phyloP scores from a whole-genome alignment of 139 green algal species.

The Coccomyxa sp. region DNA sequence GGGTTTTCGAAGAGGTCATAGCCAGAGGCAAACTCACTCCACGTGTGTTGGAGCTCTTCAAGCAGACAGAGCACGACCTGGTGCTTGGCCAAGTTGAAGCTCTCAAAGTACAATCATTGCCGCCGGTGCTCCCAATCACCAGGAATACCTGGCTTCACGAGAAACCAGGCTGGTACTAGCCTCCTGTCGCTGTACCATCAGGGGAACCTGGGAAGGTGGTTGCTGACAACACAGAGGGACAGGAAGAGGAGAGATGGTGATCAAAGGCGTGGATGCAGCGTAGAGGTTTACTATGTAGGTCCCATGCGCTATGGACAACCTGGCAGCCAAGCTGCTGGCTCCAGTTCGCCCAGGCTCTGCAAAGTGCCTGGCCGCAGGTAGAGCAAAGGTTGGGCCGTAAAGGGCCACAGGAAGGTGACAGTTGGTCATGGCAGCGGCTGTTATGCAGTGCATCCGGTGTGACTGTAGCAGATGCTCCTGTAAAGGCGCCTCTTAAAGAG shows the following conservation, averaged over 20 bases:
- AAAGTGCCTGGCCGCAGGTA: no score
- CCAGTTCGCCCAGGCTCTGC: no score
- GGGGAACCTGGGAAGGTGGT: background rate
- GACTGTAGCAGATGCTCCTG: no score
- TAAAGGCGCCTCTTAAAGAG: no score
- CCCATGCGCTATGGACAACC: no score
- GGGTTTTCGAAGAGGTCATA: constrained; percentile 11
- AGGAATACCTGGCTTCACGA: constrained; percentile 14
- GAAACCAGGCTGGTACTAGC: constrained; percentile 4
- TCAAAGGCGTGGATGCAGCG: no score
- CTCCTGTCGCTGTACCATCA: background rate
- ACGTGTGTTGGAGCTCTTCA: constrained; percentile 10
- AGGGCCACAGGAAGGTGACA: no score
- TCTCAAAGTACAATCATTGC: constrained; percentile 1
- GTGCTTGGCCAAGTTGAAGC: background rate
- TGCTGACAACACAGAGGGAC: background rate
- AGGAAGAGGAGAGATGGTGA: background rate
- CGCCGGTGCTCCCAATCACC: constrained; percentile 2
- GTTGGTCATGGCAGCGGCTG: no score
- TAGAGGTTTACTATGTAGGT: no score
- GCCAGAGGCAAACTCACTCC: constrained; percentile 4
- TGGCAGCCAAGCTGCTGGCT: no score
- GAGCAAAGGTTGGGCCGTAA: no score
- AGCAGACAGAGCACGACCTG: constrained; percentile 12
- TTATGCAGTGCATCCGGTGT: no score